Base-by-base conservation (phyloP, 2,329 filamentous ascomycete species). In the Teratosphaeria pseudoeucalypti region DNA sequence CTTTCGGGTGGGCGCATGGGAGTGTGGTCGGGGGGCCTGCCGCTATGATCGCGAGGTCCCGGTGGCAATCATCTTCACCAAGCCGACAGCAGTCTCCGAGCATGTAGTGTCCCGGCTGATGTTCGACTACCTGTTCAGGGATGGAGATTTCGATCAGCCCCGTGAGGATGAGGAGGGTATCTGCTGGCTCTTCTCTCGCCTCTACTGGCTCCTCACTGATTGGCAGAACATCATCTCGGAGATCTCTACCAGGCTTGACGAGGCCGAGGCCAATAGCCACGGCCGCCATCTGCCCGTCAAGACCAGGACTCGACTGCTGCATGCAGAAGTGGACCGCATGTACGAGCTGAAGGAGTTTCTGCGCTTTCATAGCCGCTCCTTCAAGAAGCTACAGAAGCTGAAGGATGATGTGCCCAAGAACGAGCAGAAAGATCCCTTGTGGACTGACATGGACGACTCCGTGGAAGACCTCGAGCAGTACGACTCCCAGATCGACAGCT, bases 201-300 rank as follows among this genome's bases (percentile, higher is more conserved):
- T 74, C 4, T 72, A 72, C 56, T 68, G 65, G 57, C 69, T 73
- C 7, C 59, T 73, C 29, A 72, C 68, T 4, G 71, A 74, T 53
- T 74, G 72, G 72, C 71, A 72, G 58, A 74, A 74, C 60, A 70
- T 74, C 60, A 68, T 73, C 37, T 66, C 64, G 49, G 71, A 72
- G 60, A 64, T 71, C n/a, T 64, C 65, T 1, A 66, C 66, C 12
- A 66, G 70, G 34, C 64, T 74, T 14, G 68, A 72, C 26, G 70
- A 72, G 61, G 71, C 72, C 9, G 72, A 73, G 56, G 63, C 64
- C 32, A 73, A 73, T 61, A 71, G 66, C 55, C 69, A 70, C 56
- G 66, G 66, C 5, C 63, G 70, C n/a, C 64, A 70, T 32, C 61
- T 70, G 4, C 71, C 71, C 2, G 71, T 73, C 59, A 73, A 72